Conservation (phyloP, 2,329 filamentous ascomycete species). For the Periglandula ipomoeae region DNA sequence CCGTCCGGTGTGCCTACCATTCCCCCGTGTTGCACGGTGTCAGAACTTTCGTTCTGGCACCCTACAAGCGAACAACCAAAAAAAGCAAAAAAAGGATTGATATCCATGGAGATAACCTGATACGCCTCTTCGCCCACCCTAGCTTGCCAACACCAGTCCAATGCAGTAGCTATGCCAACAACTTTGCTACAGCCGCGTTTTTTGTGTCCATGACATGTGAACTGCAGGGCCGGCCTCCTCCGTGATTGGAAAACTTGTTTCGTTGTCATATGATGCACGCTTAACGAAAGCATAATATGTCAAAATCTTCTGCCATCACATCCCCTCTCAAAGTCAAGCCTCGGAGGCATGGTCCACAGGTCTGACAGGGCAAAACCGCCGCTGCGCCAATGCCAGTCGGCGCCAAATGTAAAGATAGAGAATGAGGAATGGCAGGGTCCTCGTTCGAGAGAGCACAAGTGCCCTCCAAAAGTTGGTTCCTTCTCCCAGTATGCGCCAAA, state of each 20-base stretch:
- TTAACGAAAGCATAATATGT: not conserved
- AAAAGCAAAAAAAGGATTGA: not conserved
- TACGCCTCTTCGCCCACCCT: conserved; percentile 13
- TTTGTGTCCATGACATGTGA: conserved; percentile 5
- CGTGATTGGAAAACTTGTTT: conserved; percentile 2
- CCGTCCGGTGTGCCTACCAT: conserved; percentile 11
- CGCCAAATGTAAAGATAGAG: not conserved
- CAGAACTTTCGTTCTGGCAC: conserved; percentile 13
- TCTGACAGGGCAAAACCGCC: conserved; percentile 12
- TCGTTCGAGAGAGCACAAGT: conserved; percentile 1
- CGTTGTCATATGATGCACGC: conserved; percentile 2
- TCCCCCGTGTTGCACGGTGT: conserved; percentile 13
- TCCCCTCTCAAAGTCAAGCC: conserved; percentile 17
- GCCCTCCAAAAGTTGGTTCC: not conserved
- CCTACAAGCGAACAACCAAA: conserved; percentile 9
- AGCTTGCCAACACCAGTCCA: conserved; percentile 10
- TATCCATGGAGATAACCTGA: conserved; percentile 11
- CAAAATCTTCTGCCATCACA: conserved; percentile 1
- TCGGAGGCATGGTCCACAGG: conserved; percentile 18
- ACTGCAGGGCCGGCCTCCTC: conserved; percentile 3
- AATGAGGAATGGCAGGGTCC: conserved; percentile 2
- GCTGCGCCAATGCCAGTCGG: conserved; percentile 12
- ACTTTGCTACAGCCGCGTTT: conserved; percentile 5
- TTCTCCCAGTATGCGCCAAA: not conserved
- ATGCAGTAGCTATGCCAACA: conserved; percentile 9